Evolutionary conservation across 1,284 basidiomycete species (phyloP).

Genomic region (Xerocomus cyaneibrunnescens): DNA sequence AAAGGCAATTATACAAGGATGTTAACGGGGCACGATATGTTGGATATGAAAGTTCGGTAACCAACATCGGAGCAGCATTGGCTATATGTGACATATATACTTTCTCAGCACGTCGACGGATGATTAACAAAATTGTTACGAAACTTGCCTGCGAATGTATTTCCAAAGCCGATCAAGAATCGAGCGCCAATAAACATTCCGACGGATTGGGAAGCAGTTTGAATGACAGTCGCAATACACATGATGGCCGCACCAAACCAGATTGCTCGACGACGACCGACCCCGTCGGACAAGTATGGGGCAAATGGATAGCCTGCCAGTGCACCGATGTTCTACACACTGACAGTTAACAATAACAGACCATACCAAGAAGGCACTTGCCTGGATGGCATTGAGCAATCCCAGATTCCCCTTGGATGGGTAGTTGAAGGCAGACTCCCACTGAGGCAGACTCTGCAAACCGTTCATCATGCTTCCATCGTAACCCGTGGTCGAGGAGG

Average conservation of each 20-base stretch:
- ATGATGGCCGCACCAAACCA: slow-evolving; percentile 65
- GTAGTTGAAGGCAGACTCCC: slow-evolving; percentile 55
- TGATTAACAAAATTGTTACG: background rate
- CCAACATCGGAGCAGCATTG: slow-evolving; percentile 70
- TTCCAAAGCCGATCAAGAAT: slow-evolving; percentile 78
- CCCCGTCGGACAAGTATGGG: slow-evolving; percentile 66
- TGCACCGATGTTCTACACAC: slow-evolving; percentile 61
- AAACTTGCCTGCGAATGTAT: slow-evolving; percentile 61
- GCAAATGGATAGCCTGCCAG: slow-evolving; percentile 68
- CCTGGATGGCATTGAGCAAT: slow-evolving; percentile 76
- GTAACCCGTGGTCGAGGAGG: slow-evolving; percentile 74
- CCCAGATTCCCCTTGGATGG: slow-evolving; percentile 61
- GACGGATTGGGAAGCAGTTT: slow-evolving; percentile 69
- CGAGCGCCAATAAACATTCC: slow-evolving; percentile 82
- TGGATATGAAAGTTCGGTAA: slow-evolving; percentile 77
- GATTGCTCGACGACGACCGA: slow-evolving; percentile 62
- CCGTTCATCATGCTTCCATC: slow-evolving; percentile 80
- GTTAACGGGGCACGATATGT: slow-evolving; percentile 71
- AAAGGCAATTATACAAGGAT: slow-evolving; percentile 76
- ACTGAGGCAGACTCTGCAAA: slow-evolving; percentile 62
- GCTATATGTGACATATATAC: slow-evolving; percentile 40
- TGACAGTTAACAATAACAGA: no score
- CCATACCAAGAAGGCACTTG: no score
- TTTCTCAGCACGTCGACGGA: background rate
- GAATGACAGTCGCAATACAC: slow-evolving; percentile 64